Evolutionary conservation across 257 asterid genomes (phyloP).

Genomic region (Fraxinus anomala): DNA sequence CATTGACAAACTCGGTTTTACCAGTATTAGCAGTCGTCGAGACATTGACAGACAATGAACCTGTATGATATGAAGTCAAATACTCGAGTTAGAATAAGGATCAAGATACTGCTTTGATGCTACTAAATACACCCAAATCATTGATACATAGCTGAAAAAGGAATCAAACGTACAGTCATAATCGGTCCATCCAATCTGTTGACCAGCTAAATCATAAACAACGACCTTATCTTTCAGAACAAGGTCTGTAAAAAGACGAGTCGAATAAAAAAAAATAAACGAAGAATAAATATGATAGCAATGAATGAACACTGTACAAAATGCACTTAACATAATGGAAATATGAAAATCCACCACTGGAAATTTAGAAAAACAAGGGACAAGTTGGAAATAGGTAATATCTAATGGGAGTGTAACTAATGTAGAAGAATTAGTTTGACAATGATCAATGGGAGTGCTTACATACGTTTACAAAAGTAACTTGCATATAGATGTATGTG

Average conservation of each 20-base stretch:
- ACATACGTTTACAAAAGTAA: background rate
- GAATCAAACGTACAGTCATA: slow-evolving; percentile 81
- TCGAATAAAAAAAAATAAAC: slow-evolving; percentile 3
- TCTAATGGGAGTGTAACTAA: background rate
- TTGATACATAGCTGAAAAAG: background rate
- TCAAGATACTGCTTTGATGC: background rate
- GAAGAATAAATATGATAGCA: background rate
- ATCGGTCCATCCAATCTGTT: slow-evolving; percentile 86
- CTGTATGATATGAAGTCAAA: slow-evolving; percentile 38
- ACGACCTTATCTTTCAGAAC: slow-evolving; percentile 87
- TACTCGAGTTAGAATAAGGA: background rate
- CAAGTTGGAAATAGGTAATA: background rate
- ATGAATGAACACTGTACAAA: background rate
- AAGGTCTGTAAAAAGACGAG: slow-evolving; percentile 56
- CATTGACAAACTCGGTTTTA: slow-evolving; percentile 65
- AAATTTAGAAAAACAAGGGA: background rate
- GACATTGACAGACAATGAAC: slow-evolving; percentile 73
- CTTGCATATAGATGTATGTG: background rate
- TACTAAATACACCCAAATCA: background rate
- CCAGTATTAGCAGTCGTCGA: slow-evolving; percentile 62
- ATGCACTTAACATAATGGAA: background rate
- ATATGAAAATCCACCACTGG: background rate
- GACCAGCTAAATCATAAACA: slow-evolving; percentile 81
- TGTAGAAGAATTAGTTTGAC: too few relatives aligned
- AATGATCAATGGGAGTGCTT: background rate